Percentiles rank a stretch among this genome's conserved stretches.
phyloP scores from a whole-genome alignment of 1,284 basidiomycete species.

The Puccinia triticina region DNA sequence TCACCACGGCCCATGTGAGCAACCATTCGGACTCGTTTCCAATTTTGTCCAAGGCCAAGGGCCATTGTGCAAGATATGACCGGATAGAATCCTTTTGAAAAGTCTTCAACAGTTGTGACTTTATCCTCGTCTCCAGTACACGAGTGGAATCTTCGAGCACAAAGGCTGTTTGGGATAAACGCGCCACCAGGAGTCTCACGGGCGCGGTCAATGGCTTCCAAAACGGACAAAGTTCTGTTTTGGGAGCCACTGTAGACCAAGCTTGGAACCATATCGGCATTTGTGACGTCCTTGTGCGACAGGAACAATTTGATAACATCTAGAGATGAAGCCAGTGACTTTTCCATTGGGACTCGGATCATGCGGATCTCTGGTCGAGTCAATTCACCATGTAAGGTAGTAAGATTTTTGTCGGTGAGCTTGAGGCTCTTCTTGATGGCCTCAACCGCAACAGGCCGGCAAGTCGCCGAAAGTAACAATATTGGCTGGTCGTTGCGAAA shows the following conservation, averaged over 20 bases:
- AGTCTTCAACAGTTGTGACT: neutral
- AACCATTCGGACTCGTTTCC: neutral
- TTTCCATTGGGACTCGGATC: neutral
- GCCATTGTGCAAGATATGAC: constrained; percentile 27
- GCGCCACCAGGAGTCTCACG: neutral
- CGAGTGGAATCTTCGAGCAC: neutral
- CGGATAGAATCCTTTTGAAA: neutral
- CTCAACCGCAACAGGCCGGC: neutral
- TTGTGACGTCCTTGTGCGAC: neutral
- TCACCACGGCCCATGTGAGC: constrained; percentile 1
- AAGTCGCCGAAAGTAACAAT: constrained; percentile 5
- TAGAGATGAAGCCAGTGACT: neutral
- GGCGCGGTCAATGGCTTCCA: constrained; percentile 4
- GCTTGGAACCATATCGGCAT: neutral
- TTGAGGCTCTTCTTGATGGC: constrained; percentile 12
- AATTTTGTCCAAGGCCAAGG: constrained; percentile 12
- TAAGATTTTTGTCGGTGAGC: neutral
- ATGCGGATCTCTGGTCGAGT: constrained; percentile 14
- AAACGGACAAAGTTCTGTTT: neutral
- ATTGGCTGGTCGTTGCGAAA: neutral
- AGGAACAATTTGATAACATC: neutral
- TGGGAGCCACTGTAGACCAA: neutral
- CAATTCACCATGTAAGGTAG: neutral
- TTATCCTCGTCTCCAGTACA: constrained; percentile 15
- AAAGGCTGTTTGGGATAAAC: neutral